These are phyloP conservation scores for Nymphaea thermarum DNA, from an alignment of 164 flowering plant species.

Conservation along the genomic window DNA sequence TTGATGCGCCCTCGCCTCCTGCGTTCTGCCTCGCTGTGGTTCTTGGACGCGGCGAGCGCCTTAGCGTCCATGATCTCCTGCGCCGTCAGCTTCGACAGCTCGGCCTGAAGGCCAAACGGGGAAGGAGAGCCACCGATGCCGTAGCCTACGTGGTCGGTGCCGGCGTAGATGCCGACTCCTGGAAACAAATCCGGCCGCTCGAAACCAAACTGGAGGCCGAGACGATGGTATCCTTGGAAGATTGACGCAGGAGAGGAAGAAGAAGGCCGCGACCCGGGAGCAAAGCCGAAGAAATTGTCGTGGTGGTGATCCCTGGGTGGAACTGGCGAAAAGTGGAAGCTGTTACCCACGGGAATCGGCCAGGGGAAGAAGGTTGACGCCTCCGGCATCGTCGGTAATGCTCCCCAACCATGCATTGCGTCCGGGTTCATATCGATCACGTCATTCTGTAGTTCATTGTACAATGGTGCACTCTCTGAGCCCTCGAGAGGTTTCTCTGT, in stretches of 20 bases:
- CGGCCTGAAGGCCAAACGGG: slow-evolving; percentile 57
- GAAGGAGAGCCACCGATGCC: slow-evolving; percentile 33
- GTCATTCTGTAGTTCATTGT: not conserved
- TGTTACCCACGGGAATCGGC: slow-evolving; percentile 40
- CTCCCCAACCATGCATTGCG: slow-evolving; percentile 1
- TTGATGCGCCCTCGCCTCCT: slow-evolving; percentile 90
- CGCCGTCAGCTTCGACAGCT: slow-evolving; percentile 72
- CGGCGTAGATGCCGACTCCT: slow-evolving; percentile 19
- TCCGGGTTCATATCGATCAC: not conserved
- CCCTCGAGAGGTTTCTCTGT: slow-evolving; percentile 35
- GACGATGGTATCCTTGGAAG: not conserved
- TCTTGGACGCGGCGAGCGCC: slow-evolving; percentile 94
- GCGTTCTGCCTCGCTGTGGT: slow-evolving; percentile 97
- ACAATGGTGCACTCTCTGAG: slow-evolving; percentile 13
- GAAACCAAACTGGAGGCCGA: slow-evolving; percentile 41
- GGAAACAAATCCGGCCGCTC: slow-evolving; percentile 33
- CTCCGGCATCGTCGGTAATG: slow-evolving; percentile 32
- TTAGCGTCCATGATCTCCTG: slow-evolving; percentile 99
- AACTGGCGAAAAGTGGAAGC: slow-evolving; percentile 31
- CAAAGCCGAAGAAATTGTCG: slow-evolving; percentile 26
- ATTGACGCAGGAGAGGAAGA: slow-evolving; percentile 19
- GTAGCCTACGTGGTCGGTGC: slow-evolving; percentile 48
- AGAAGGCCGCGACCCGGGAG: slow-evolving; percentile 17
- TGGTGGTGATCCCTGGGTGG: slow-evolving; percentile 21
- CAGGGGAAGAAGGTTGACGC: slow-evolving; percentile 42